These are phyloP conservation scores for Penicillium goetzii DNA, from an alignment of 495 filamentous ascomycete species.

Conservation along the genomic window DNA sequence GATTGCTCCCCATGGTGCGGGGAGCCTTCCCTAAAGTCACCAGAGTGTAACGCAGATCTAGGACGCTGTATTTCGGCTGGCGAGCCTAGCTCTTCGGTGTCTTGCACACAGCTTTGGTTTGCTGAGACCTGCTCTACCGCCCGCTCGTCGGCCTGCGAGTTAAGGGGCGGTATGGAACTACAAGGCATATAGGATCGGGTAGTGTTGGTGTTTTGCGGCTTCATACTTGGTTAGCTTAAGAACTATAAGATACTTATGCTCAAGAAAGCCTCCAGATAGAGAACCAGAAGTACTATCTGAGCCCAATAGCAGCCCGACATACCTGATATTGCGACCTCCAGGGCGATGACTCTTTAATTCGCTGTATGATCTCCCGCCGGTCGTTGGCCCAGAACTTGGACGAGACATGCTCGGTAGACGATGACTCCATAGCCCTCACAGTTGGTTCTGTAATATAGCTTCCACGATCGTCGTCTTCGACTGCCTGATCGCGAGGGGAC, in stretches of 20 bases:
- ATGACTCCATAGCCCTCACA: slow-evolving; percentile 7
- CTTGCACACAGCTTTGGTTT: slow-evolving; percentile 5
- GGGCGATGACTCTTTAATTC: slow-evolving; percentile 80
- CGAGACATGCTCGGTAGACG: slow-evolving; percentile 15
- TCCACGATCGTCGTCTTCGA: slow-evolving; percentile 16
- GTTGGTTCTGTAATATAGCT: slow-evolving; percentile 10
- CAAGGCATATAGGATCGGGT: slow-evolving; percentile 15
- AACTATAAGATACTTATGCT: background rate
- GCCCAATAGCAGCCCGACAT: slow-evolving; percentile 34
- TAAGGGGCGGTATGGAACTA: slow-evolving; percentile 8
- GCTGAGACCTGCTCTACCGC: slow-evolving; percentile 9
- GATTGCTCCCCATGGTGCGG: slow-evolving; percentile 31
- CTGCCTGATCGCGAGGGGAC: slow-evolving; percentile 21
- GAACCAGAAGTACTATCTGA: background rate
- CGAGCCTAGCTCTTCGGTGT: slow-evolving; percentile 37
- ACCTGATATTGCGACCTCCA: slow-evolving; percentile 73
- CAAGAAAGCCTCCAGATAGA: background rate
- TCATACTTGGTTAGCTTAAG: slow-evolving; percentile 15
- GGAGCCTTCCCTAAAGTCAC: slow-evolving; percentile 77
- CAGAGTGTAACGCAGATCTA: slow-evolving; percentile 83
- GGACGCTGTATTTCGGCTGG: slow-evolving; percentile 75
- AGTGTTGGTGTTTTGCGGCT: slow-evolving; percentile 14
- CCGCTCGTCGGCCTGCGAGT: slow-evolving; percentile 12
- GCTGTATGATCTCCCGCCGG: slow-evolving; percentile 79
- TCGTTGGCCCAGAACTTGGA: slow-evolving; percentile 46